These are phyloP conservation scores for Schrenkiella parvula DNA, from an alignment of 345 rosid species.

Conservation along the genomic window DNA sequence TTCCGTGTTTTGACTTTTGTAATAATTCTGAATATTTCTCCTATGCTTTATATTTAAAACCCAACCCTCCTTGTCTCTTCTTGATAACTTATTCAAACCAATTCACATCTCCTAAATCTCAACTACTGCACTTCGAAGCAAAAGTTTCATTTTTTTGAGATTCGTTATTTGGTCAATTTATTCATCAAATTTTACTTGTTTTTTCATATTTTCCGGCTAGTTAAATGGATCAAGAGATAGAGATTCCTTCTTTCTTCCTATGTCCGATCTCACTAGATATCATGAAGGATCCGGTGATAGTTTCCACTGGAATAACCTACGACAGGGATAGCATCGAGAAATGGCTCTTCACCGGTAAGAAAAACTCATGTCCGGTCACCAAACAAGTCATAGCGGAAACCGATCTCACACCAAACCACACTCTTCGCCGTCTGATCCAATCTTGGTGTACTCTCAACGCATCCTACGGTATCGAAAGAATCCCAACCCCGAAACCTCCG, in stretches of 20 bases:
- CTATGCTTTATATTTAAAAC: slow-evolving; percentile 36
- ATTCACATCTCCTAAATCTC: slow-evolving; percentile 29
- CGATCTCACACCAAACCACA: slow-evolving; percentile 87
- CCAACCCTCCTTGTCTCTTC: slow-evolving; percentile 17
- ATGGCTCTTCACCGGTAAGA: slow-evolving; percentile 59
- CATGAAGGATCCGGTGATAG: slow-evolving; percentile 76
- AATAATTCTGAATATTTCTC: slow-evolving; percentile 17
- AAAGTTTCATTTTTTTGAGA: background rate
- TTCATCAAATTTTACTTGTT: background rate
- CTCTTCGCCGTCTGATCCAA: slow-evolving; percentile 80
- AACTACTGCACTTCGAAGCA: slow-evolving; percentile 19
- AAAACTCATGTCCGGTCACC: slow-evolving; percentile 63
- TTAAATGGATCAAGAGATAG: slow-evolving; percentile 59
- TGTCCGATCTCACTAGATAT: slow-evolving; percentile 76
- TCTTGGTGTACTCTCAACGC: slow-evolving; percentile 95
- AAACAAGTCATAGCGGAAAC: slow-evolving; percentile 52
- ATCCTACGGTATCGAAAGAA: slow-evolving; percentile 70
- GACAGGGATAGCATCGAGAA: slow-evolving; percentile 67
- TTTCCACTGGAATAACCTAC: slow-evolving; percentile 70
- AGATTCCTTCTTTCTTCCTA: slow-evolving; percentile 57
- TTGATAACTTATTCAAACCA: slow-evolving; percentile 37
- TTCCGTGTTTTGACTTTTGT: slow-evolving; percentile 65
- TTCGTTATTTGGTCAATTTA: slow-evolving; percentile 11
- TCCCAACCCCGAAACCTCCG: slow-evolving; percentile 89
- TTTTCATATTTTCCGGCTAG: background rate